phyloP scores from a whole-genome alignment of 2,329 filamentous ascomycete genomes.

The Neonectria hederae region DNA sequence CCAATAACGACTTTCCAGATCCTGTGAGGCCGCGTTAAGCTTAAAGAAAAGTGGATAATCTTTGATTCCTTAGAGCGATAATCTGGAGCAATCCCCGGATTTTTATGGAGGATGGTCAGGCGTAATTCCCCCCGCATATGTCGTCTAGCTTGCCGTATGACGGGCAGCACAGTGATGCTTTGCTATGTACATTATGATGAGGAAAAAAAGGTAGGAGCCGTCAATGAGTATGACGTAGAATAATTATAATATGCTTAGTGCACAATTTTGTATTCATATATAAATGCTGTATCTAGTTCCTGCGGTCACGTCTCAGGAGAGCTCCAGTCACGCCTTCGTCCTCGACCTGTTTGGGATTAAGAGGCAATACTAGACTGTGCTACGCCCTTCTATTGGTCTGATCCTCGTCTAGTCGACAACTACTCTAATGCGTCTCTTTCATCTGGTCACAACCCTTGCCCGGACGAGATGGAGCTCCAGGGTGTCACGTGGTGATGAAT shows the following conservation, averaged over 20 bases:
- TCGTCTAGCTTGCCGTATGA: not conserved
- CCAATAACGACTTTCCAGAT: conserved; percentile 8
- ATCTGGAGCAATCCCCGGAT: not conserved
- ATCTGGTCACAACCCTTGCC: too few species aligned
- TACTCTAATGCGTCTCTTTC: too few species aligned
- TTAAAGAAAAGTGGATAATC: not conserved
- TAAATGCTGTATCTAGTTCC: not conserved
- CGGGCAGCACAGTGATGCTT: not conserved
- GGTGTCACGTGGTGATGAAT: too few species aligned
- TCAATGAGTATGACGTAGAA: not conserved
- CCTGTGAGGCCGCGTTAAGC: conserved; percentile 1
- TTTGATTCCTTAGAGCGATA: not conserved
- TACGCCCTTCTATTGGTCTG: not conserved
- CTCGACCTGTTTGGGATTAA: not conserved
- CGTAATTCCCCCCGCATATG: not conserved
- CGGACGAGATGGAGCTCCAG: too few species aligned
- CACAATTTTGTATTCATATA: not conserved
- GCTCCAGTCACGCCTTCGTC: not conserved
- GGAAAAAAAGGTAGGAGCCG: not conserved
- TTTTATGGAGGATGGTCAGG: not conserved
- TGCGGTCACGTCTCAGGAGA: not conserved
- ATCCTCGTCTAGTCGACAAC: too few species aligned
- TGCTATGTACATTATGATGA: not conserved
- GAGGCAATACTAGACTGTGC: too few species aligned
- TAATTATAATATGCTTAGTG: not conserved